Evolutionary conservation across 441 rosid genomes (phyloP).

Genomic region (Hura crepitans): DNA sequence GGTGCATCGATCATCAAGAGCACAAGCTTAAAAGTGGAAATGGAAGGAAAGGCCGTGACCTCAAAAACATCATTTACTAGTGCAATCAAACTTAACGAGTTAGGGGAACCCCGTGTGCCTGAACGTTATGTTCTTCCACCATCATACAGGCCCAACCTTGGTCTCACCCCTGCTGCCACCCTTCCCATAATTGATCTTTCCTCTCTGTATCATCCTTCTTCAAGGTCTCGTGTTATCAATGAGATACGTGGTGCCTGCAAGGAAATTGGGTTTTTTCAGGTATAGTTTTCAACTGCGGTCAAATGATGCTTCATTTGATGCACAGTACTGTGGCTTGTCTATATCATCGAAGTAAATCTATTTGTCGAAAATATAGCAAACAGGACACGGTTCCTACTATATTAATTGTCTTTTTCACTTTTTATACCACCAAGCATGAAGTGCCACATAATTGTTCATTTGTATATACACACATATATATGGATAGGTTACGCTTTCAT

Average conservation of each 20-base stretch:
- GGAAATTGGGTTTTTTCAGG: constrained; percentile 40
- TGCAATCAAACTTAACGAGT: constrained; percentile 30
- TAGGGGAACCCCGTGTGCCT: constrained; percentile 31
- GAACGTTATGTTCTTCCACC: constrained; percentile 35
- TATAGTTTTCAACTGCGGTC: constrained; percentile 2
- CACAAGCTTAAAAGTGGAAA: constrained; percentile 1
- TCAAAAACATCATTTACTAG: constrained; percentile 25
- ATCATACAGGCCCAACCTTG: constrained; percentile 25
- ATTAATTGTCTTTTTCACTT: not conserved
- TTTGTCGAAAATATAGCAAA: not conserved
- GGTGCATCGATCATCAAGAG: not conserved
- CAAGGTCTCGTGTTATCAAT: constrained; percentile 26
- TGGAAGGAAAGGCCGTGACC: constrained; percentile 24
- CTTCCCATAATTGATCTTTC: constrained; percentile 37
- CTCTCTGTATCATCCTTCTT: constrained; percentile 26
- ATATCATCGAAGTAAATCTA: not conserved
- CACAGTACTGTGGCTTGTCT: not conserved
- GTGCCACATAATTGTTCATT: not conserved
- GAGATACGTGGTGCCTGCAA: constrained; percentile 32
- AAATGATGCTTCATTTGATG: not conserved
- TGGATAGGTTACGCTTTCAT: not conserved
- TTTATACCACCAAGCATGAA: constrained; percentile 5
- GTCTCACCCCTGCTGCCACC: constrained; percentile 11
- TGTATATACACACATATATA: too few species aligned
- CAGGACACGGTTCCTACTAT: not conserved